Evolutionary conservation across 441 rosid species (phyloP).

Genomic region (Bruguiera hainesii): DNA sequence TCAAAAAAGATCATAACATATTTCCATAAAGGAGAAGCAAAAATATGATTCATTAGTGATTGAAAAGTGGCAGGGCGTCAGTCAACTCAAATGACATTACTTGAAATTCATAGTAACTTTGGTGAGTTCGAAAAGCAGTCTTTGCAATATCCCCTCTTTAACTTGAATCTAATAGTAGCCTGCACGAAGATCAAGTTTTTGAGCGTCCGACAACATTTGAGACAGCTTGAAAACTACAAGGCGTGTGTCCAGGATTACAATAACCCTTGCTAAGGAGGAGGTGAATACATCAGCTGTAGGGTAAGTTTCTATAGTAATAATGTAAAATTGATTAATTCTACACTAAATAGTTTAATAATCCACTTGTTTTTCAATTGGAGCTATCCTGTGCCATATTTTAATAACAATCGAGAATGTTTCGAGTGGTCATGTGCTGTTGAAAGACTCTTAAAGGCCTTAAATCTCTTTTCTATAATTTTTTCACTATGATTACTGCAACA

Average conservation of each 20-base stretch:
- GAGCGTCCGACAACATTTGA: slow-evolving; percentile 22
- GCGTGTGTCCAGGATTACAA: slow-evolving; percentile 89
- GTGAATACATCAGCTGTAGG: slow-evolving; percentile 66
- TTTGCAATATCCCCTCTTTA: too few species aligned
- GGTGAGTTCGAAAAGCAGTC: too few species aligned
- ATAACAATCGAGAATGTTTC: too few species aligned
- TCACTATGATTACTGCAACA: too few species aligned
- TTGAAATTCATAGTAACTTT: too few species aligned
- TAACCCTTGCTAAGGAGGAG: slow-evolving; percentile 70
- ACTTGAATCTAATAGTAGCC: too few species aligned
- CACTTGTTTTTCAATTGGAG: background rate
- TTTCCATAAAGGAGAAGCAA: background rate
- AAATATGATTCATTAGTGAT: too few species aligned
- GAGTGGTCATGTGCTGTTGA: too few species aligned
- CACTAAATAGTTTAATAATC: background rate
- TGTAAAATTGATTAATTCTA: background rate
- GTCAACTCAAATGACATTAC: too few species aligned
- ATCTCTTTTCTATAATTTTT: too few species aligned
- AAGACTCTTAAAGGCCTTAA: too few species aligned
- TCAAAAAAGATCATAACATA: background rate
- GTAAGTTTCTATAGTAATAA: slow-evolving; percentile 36
- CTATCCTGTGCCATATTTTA: background rate
- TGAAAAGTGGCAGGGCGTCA: too few species aligned
- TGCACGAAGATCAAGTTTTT: background rate
- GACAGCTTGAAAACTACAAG: slow-evolving; percentile 79